These are phyloP conservation scores for Fusarium tuaranense DNA, from an alignment of 2,329 filamentous ascomycete species.

Conservation along the genomic window DNA sequence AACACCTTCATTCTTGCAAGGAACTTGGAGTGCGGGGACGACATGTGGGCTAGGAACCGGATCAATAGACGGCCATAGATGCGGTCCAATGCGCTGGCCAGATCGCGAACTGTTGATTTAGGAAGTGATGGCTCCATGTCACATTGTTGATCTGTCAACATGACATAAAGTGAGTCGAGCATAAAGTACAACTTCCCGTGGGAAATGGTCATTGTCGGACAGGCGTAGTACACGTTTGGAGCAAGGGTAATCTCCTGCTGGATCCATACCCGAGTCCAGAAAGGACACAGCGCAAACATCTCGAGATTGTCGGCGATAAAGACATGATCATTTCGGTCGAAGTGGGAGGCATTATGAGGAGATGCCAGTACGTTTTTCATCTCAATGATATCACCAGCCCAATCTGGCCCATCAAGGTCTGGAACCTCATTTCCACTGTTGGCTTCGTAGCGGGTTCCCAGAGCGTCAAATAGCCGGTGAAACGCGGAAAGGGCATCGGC, in stretches of 20 bases:
- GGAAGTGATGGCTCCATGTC: background rate
- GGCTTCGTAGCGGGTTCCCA: background rate
- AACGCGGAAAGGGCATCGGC: background rate
- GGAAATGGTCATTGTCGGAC: background rate
- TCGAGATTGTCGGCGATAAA: background rate
- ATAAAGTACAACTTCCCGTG: background rate
- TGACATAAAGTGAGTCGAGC: background rate
- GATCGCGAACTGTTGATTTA: background rate
- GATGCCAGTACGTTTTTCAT: background rate
- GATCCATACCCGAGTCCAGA: slow-evolving; percentile 5
- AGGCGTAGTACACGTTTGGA: background rate
- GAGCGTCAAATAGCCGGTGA: background rate
- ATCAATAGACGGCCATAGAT: background rate
- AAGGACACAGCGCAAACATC: background rate
- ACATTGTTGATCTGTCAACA: background rate
- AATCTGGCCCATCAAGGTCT: background rate
- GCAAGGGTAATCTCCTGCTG: slow-evolving; percentile 2
- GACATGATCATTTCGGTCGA: background rate
- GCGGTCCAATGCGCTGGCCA: background rate
- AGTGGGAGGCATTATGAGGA: background rate
- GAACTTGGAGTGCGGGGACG: background rate
- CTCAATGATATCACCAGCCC: background rate
- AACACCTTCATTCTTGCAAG: background rate
- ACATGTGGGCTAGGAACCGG: background rate
- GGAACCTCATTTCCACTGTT: background rate